These are phyloP conservation scores for Aspergillus fructus DNA, from an alignment of 2,329 filamentous ascomycete species.

Conservation along the genomic window DNA sequence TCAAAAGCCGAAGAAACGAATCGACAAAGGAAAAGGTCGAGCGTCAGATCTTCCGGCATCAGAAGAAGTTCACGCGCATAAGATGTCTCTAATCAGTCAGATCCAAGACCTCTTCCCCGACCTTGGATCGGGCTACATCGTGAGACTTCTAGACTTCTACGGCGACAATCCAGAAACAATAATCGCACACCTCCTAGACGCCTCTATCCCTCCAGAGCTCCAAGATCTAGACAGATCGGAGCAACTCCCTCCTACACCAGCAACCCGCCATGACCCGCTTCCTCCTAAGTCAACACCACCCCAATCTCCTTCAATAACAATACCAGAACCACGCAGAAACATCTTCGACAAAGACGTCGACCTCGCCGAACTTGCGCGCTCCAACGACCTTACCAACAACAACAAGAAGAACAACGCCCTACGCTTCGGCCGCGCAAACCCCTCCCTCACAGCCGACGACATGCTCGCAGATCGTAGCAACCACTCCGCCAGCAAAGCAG, in stretches of 20 bases:
- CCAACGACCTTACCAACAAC: slow-evolving; percentile 28
- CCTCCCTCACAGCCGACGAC: slow-evolving; percentile 66
- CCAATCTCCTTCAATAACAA: slow-evolving; percentile 13
- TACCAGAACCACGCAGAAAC: slow-evolving; percentile 59
- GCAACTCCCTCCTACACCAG: slow-evolving; percentile 40
- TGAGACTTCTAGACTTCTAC: slow-evolving; percentile 77
- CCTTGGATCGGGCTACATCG: slow-evolving; percentile 77
- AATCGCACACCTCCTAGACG: slow-evolving; percentile 77
- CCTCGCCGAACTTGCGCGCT: slow-evolving; percentile 68
- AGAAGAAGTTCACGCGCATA: slow-evolving; percentile 69
- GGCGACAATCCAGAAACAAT: slow-evolving; percentile 74
- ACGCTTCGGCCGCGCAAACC: slow-evolving; percentile 71
- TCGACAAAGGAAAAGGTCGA: slow-evolving; percentile 43
- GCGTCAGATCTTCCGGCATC: slow-evolving; percentile 29
- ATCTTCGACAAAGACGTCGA: slow-evolving; percentile 74
- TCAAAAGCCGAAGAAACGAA: slow-evolving; percentile 40
- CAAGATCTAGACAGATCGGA: slow-evolving; percentile 63
- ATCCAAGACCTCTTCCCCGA: slow-evolving; percentile 94
- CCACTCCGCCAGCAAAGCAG: slow-evolving; percentile 71
- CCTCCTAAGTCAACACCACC: slow-evolving; percentile 53
- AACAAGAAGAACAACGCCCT: slow-evolving; percentile 46
- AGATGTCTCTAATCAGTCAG: slow-evolving; percentile 79
- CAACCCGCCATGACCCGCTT: slow-evolving; percentile 51
- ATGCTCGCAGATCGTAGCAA: slow-evolving; percentile 64
- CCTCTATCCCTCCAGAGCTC: slow-evolving; percentile 69